Percentiles rank a stretch among this genome's conserved stretches.
These are phyloP conservation scores for Bipolaris gigantea DNA, from an alignment of 2,329 filamentous ascomycete species.

Conservation along the genomic window DNA sequence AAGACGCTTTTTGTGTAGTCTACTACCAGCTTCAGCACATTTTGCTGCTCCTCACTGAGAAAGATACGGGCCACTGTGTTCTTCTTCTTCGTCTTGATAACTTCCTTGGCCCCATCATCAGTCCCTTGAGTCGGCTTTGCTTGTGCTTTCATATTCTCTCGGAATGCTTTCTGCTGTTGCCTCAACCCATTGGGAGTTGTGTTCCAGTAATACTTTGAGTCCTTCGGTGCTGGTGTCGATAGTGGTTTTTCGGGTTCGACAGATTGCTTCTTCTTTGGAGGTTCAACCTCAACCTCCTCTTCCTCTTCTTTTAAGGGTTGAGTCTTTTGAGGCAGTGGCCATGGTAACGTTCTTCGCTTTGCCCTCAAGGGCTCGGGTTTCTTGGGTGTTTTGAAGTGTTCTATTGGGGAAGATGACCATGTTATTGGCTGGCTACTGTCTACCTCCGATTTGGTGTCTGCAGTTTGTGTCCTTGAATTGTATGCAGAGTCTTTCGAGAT, in stretches of 20 bases:
- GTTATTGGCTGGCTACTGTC: slow-evolving; percentile 62
- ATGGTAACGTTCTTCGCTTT: slow-evolving; percentile 59
- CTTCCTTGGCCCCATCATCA: slow-evolving; percentile 54
- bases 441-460: slow-evolving; percentile 18
- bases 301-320: slow-evolving; percentile 24
- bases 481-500: slow-evolving; percentile 44
- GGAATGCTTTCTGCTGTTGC: slow-evolving; percentile 72
- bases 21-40: slow-evolving; percentile 80
- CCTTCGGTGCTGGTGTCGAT: slow-evolving; percentile 51
- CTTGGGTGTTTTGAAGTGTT: slow-evolving; percentile 45
- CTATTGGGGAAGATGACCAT: slow-evolving; percentile 70
- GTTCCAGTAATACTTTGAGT: slow-evolving; percentile 64
- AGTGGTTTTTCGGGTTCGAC: slow-evolving; percentile 42
- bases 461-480: slow-evolving; percentile 29
- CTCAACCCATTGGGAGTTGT: slow-evolving; percentile 73
- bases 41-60: slow-evolving; percentile 82
- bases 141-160: slow-evolving; percentile 62
- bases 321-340: slow-evolving; percentile 47
- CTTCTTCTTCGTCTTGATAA: slow-evolving; percentile 48
- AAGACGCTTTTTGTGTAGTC: slow-evolving; percentile 86
- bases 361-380: slow-evolving; percentile 17
- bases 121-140: slow-evolving; percentile 43
- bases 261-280: slow-evolving; percentile 35
- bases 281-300: slow-evolving; percentile 19
- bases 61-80: slow-evolving; percentile 61